These are phyloP conservation scores for Chrysanthemum makinoi DNA, from an alignment of 129 eudicot genomes.

Conservation along the genomic window DNA sequence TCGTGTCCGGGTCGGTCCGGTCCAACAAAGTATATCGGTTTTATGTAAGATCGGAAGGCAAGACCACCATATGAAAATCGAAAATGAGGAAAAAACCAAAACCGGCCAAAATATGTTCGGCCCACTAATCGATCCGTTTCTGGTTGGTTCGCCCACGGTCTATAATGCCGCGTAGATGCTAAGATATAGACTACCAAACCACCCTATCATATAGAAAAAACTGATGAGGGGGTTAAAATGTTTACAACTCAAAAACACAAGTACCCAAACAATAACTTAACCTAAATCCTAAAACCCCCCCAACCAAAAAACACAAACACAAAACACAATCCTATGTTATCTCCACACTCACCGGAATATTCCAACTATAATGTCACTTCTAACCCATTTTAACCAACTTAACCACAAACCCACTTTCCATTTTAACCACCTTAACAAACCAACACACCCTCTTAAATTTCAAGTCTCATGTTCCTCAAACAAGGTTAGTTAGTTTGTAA, in stretches of 20 bases:
- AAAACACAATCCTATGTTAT: not conserved
- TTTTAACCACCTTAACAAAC: conserved; percentile 1
- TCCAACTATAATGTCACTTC: conserved; percentile 37
- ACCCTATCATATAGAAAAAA: not conserved
- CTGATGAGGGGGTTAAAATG: not conserved
- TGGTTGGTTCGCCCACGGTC: no score
- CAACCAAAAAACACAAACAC: not conserved
- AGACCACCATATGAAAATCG: no score
- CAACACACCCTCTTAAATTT: conserved; percentile 14
- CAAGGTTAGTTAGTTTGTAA: conserved; percentile 32
- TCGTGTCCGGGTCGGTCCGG: no score
- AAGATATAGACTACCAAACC: no score
- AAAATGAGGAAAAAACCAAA: no score
- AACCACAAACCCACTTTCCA: conserved; percentile 22
- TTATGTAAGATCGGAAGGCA: no score
- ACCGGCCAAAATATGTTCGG: no score
- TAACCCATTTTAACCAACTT: conserved; percentile 26
- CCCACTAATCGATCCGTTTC: no score
- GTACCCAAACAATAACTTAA: conserved; percentile 11
- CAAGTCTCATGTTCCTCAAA: conserved; percentile 39
- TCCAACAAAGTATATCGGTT: no score
- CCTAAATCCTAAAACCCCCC: conserved; percentile 17
- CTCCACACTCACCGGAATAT: conserved; percentile 17
- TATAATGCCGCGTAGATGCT: no score
- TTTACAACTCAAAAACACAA: conserved; percentile 11